Evolutionary conservation across 2,329 filamentous ascomycete species (phyloP).

Genomic region (Hymenoscyphus infarciens): DNA sequence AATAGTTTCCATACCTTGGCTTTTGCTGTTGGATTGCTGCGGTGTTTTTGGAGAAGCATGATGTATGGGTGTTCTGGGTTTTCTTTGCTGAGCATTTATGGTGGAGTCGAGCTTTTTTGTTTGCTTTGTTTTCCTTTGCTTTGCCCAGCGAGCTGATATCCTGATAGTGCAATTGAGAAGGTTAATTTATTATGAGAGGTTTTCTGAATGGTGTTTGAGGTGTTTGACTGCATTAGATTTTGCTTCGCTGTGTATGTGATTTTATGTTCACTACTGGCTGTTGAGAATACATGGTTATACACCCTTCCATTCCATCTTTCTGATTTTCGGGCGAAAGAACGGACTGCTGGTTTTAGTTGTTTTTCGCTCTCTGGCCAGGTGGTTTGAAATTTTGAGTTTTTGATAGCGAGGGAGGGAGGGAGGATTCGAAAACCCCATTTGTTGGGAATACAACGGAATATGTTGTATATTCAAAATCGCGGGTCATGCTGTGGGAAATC

Average conservation of each 20-base stretch:
- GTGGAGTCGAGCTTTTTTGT: not conserved
- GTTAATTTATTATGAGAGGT: not conserved
- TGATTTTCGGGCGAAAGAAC: too few relatives aligned
- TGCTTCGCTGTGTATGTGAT: not conserved
- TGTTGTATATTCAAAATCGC: too few relatives aligned
- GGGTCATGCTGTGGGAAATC: too few relatives aligned
- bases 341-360: too few relatives aligned
- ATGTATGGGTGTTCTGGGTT: not conserved
- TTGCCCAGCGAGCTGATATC: not conserved
- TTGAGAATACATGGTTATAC: too few relatives aligned
- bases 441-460: too few relatives aligned
- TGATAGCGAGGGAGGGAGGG: too few relatives aligned
- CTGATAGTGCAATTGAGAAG: not conserved
- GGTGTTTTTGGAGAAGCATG: not conserved
- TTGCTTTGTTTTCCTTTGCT: not conserved
- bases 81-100: not conserved
- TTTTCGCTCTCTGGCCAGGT: too few relatives aligned
- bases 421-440: too few relatives aligned
- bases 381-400: too few relatives aligned
- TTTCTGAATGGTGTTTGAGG: too few relatives aligned
- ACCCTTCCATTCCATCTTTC: too few relatives aligned
- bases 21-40: not conserved
- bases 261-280: not conserved
- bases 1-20: not conserved
- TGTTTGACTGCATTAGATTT: not conserved